Evolutionary conservation across 306 rosid genomes (phyloP).

Genomic region (Albizia julibrissin): DNA sequence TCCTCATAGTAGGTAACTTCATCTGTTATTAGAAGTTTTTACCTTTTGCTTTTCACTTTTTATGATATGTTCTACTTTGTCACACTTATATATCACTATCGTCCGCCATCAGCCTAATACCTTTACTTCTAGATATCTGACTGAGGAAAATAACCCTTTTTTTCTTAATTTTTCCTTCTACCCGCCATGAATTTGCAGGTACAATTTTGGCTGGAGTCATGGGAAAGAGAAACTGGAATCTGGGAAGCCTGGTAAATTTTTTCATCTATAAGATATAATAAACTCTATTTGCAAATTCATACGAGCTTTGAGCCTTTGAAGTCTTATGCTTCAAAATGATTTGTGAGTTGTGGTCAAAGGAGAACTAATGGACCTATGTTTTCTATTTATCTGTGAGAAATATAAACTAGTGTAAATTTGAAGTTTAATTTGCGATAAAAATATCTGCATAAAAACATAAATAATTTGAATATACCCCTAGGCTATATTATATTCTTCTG

Average conservation of each 20-base stretch:
- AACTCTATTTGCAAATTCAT: slow-evolving; percentile 11
- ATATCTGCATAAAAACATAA: background rate
- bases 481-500: background rate
- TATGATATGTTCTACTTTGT: slow-evolving; percentile 10
- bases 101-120: slow-evolving; percentile 18
- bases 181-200: slow-evolving; percentile 52
- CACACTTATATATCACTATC: background rate
- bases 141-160: slow-evolving; percentile 4
- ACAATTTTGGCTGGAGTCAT: slow-evolving; percentile 99
- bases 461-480: background rate
- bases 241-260: slow-evolving; percentile 75
- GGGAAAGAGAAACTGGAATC: slow-evolving; percentile 97
- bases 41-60: slow-evolving; percentile 21
- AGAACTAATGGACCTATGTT: background rate
- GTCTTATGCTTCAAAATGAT: background rate
- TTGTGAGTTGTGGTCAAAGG: slow-evolving; percentile 7
- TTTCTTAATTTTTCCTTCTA: slow-evolving; percentile 10
- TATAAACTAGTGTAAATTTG: too few species aligned
- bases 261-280: slow-evolving; percentile 23
- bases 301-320: background rate
- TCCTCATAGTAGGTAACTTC: slow-evolving; percentile 73
- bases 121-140: slow-evolving; percentile 19
- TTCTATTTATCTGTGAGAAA: background rate
- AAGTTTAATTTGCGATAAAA: too few species aligned
- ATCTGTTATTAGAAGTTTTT: slow-evolving; percentile 27